A percentile compares a stretch with the other conserved stretches of the same genome.
phyloP scores from a whole-genome alignment of 140 eudicot species.

The Erigeron philadelphicus region DNA sequence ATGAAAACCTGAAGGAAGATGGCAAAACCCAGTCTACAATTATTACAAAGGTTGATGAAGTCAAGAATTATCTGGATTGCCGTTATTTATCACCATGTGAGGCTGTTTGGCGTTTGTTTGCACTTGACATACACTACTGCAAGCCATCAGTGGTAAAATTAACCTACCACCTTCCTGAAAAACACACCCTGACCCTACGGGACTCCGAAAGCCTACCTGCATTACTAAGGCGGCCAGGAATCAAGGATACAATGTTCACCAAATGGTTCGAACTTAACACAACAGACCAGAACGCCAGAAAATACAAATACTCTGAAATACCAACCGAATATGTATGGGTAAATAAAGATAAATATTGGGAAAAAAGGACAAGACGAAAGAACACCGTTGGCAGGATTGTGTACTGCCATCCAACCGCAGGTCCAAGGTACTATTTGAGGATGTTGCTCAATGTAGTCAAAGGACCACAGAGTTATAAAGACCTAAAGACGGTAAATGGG shows the following conservation, averaged over 20 bases:
- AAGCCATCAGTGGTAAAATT: neutral
- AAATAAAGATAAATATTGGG: neutral
- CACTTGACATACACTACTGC: neutral
- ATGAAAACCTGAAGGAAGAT: neutral
- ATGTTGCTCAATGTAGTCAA: neutral
- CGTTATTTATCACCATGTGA: neutral
- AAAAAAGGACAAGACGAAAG: neutral
- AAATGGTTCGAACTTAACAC: neutral
- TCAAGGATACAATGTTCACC: constrained; percentile 3
- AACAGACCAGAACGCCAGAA: neutral
- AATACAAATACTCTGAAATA: neutral
- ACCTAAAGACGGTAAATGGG: too few relatives aligned
- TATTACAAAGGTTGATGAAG: neutral
- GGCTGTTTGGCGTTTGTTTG: neutral
- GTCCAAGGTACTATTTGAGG: neutral
- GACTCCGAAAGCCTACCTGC: neutral
- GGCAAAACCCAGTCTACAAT: neutral
- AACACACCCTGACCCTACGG: neutral
- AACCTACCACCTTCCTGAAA: neutral
- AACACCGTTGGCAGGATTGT: neutral
- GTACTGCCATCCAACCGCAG: neutral
- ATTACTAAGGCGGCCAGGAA: neutral
- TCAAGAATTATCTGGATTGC: neutral
- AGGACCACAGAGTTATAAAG: neutral
- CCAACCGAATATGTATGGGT: neutral